These are phyloP conservation scores for Dioszegia crocea DNA, from an alignment of 768 basidiomycete genomes.

Conservation along the genomic window DNA sequence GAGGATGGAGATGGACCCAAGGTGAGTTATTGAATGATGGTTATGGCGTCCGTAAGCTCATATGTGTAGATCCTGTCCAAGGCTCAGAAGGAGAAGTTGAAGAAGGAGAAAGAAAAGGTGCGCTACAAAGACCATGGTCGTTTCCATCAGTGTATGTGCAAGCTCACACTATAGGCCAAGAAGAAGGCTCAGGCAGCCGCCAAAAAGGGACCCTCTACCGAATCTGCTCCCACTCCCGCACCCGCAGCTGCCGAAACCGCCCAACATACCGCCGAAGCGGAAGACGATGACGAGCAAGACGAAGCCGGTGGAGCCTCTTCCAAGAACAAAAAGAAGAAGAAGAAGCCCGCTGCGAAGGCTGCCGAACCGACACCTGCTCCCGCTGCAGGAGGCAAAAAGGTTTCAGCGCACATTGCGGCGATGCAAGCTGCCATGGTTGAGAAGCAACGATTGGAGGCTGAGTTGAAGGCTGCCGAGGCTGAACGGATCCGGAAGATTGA, in stretches of 20 bases:
- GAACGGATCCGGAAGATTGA: slow-evolving; percentile 74
- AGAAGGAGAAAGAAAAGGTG: slow-evolving; percentile 96
- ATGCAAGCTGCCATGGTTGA: slow-evolving; percentile 88
- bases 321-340: slow-evolving; percentile 72
- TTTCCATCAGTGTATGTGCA: background rate
- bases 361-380: slow-evolving; percentile 32
- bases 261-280: slow-evolving; percentile 58
- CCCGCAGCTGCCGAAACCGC: slow-evolving; percentile 35
- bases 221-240: slow-evolving; percentile 12
- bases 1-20: slow-evolving; percentile 53
- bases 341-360: slow-evolving; percentile 54
- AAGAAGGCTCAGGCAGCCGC: slow-evolving; percentile 90
- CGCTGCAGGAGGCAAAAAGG: slow-evolving; percentile 50
- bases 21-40: slow-evolving; percentile 35
- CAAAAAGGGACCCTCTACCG: slow-evolving; percentile 56
- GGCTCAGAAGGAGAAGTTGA: slow-evolving; percentile 92
- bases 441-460: slow-evolving; percentile 82
- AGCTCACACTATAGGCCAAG: slow-evolving; percentile 62
- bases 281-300: slow-evolving; percentile 60
- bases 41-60: background rate
- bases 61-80: slow-evolving; percentile 67
- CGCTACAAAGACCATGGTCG: background rate
- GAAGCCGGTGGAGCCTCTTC: slow-evolving; percentile 62
- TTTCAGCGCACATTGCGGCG: slow-evolving; percentile 63
- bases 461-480: slow-evolving; percentile 65